Conservation (phyloP, 2,329 filamentous ascomycete genomes). For the Monilinia aucupariae region DNA sequence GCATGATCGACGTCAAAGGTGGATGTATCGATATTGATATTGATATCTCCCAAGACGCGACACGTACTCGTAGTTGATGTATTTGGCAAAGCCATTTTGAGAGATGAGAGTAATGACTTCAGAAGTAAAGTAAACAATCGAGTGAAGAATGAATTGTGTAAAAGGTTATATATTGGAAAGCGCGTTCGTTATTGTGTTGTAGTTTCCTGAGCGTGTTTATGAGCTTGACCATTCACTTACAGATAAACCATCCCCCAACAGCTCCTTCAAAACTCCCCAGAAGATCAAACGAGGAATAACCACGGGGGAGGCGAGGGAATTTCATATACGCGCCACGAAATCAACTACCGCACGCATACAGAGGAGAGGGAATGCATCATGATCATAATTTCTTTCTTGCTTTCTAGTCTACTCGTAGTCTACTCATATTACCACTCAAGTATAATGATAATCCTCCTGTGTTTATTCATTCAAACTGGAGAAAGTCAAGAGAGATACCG, state of each 20-base stretch:
- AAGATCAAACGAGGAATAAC: not conserved
- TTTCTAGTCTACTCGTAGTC: no score
- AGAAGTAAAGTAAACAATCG: not conserved
- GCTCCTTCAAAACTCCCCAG: not conserved
- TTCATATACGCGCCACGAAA: no score
- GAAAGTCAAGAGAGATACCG: no score
- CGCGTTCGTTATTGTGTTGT: not conserved
- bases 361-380: no score
- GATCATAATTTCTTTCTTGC: no score
- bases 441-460: no score
- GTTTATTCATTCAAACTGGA: no score
- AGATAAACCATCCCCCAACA: not conserved
- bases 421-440: no score
- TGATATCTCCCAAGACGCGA: conserved; percentile 52
- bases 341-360: not conserved
- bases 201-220: not conserved
- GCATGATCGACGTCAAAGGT: not conserved
- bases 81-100: conserved; percentile 18
- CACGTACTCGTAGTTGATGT: conserved; percentile 23
- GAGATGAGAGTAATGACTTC: not conserved
- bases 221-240: not conserved
- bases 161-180: not conserved
- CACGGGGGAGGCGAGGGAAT: no score
- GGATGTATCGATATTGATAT: conserved; percentile 44
- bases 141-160: not conserved